phyloP scores from a whole-genome alignment of 108 stramenopile species.

The Cylindrotheca fusiformis region DNA sequence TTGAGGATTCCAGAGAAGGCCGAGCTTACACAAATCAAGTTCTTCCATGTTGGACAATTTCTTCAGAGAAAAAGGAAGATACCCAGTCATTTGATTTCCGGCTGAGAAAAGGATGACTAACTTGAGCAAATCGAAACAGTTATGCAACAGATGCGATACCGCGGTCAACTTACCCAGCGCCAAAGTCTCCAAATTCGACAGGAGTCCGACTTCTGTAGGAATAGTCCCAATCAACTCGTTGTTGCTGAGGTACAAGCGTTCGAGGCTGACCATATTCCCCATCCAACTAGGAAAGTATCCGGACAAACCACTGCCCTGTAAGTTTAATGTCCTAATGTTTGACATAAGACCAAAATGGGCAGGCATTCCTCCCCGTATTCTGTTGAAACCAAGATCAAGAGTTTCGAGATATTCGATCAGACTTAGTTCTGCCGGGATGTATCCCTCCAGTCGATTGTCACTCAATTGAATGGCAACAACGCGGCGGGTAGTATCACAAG shows the following conservation, averaged over 20 bases:
- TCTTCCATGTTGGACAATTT: not conserved
- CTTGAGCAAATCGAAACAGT: too few relatives aligned
- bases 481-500: constrained; percentile 1
- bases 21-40: not conserved
- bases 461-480: not conserved
- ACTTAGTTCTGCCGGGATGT: not conserved
- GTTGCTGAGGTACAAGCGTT: not conserved
- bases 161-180: not conserved
- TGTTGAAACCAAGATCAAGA: not conserved
- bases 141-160: too few relatives aligned
- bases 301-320: not conserved
- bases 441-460: not conserved
- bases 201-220: not conserved
- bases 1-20: not conserved
- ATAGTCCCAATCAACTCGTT: not conserved
- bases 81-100: not conserved
- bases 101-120: too few relatives aligned
- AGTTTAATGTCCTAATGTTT: not conserved
- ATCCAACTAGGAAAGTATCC: not conserved
- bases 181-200: not conserved
- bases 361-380: not conserved
- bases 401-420: not conserved
- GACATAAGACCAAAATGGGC: not conserved
- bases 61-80: not conserved
- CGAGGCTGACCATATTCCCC: not conserved